Evolutionary conservation across 164 flowering plant genomes (phyloP).

Genomic region (Tetracentron sinense): DNA sequence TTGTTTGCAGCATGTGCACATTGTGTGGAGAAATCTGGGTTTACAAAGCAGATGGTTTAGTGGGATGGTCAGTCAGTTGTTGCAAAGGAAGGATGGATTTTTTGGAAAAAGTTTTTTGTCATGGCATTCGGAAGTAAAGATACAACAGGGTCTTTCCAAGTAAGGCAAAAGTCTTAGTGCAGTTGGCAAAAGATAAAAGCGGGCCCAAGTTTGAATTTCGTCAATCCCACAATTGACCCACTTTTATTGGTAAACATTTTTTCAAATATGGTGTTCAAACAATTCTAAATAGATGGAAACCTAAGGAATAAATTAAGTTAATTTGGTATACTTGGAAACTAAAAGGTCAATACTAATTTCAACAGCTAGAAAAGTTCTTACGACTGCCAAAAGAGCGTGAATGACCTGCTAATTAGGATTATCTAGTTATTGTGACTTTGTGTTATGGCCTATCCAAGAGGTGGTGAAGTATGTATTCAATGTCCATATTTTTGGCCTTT

Average conservation of each 20-base stretch:
- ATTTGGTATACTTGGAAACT: background rate
- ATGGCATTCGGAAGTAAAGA: too few species aligned
- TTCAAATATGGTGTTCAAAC: background rate
- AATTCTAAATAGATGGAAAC: background rate
- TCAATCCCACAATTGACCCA: background rate
- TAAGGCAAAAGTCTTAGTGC: background rate
- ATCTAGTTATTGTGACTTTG: background rate
- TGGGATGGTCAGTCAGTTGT: too few species aligned
- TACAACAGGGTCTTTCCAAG: background rate
- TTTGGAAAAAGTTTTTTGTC: too few species aligned
- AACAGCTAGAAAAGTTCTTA: background rate
- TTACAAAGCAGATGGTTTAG: background rate
- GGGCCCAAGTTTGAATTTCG: background rate
- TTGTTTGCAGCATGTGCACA: background rate
- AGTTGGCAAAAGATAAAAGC: too few species aligned
- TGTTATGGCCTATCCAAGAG: background rate
- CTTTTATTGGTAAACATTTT: background rate
- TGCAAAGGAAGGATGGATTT: background rate
- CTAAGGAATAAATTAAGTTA: background rate
- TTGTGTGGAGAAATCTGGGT: background rate
- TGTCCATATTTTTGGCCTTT: too few species aligned
- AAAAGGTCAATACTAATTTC: background rate
- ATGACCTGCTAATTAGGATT: background rate
- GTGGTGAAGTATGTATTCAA: too few species aligned
- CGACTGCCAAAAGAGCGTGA: background rate